Evolutionary conservation across 768 basidiomycete genomes (phyloP).

Genomic region (Podaxis rugospora): DNA sequence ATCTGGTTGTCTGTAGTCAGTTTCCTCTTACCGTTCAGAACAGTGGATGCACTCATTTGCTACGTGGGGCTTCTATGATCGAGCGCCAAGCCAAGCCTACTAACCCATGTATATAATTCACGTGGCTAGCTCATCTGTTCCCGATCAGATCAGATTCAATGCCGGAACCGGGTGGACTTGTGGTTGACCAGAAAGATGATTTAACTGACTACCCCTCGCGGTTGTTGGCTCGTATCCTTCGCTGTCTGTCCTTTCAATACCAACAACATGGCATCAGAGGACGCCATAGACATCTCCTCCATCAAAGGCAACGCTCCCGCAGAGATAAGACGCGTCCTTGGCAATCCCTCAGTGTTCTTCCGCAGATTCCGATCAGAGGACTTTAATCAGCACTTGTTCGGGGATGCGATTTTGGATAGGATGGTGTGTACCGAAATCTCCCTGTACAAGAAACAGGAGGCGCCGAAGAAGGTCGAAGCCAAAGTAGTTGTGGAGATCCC

Average conservation of each 20-base stretch:
- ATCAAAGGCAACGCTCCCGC: slow-evolving; percentile 20
- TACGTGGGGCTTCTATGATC: background rate
- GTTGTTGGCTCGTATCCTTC: background rate
- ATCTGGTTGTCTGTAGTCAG: slow-evolving; percentile 1
- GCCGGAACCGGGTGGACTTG: background rate
- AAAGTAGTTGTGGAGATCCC: slow-evolving; percentile 36
- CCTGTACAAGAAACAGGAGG: slow-evolving; percentile 35
- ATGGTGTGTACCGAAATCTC: slow-evolving; percentile 34
- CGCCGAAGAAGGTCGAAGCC: slow-evolving; percentile 35
- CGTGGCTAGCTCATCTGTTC: background rate
- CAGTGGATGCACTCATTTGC: background rate
- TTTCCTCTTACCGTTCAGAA: slow-evolving; percentile 3
- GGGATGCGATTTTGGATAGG: slow-evolving; percentile 19
- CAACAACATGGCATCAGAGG: slow-evolving; percentile 1
- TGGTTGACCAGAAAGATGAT: background rate
- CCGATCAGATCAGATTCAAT: background rate
- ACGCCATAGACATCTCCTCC: background rate
- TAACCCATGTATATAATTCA: too few relatives aligned
- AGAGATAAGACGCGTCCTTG: slow-evolving; percentile 19
- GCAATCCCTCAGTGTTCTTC: slow-evolving; percentile 16
- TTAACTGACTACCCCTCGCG: background rate
- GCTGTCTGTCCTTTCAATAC: background rate
- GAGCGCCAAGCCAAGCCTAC: background rate
- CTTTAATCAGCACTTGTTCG: slow-evolving; percentile 16
- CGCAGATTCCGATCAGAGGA: slow-evolving; percentile 9